phyloP scores from a whole-genome alignment of 257 asterid genomes.

The Lithospermum erythrorhizon region DNA sequence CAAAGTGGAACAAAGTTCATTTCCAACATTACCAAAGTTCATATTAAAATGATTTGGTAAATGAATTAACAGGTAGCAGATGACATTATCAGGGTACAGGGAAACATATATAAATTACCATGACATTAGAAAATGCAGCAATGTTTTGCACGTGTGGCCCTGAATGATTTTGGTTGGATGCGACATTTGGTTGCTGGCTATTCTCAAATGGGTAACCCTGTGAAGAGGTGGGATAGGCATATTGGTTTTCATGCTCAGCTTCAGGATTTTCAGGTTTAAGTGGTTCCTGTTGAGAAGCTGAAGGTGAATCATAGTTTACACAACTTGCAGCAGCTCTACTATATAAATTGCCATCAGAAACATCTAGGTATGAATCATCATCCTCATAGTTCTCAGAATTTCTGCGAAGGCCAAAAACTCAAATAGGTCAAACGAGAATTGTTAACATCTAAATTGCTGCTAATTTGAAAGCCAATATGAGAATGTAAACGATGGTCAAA shows the following conservation, averaged over 20 bases:
- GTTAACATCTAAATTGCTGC: too few species aligned
- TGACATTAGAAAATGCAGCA: conserved; percentile 44
- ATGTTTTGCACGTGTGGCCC: conserved; percentile 49
- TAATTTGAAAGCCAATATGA: too few species aligned
- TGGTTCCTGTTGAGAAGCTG: conserved; percentile 53
- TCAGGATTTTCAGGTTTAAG: conserved; percentile 51
- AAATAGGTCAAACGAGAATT: too few species aligned
- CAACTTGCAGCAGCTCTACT: conserved; percentile 33
- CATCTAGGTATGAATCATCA: conserved; percentile 33
- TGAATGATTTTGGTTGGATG: conserved; percentile 39
- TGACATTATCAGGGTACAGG: not conserved
- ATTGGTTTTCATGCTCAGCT: conserved; percentile 48
- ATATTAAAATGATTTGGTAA: too few species aligned
- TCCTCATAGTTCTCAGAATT: conserved; percentile 53
- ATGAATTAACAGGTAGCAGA: too few species aligned
- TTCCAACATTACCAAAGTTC: not conserved
- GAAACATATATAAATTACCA: conserved; percentile 28
- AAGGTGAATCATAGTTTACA: conserved; percentile 46
- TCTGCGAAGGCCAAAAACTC: conserved; percentile 26
- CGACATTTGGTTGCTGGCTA: conserved; percentile 38
- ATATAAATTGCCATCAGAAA: conserved; percentile 46
- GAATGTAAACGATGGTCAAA: too few species aligned
- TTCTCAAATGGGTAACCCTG: conserved; percentile 47
- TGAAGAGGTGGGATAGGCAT: conserved; percentile 41
- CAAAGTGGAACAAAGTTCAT: not conserved